These are phyloP conservation scores for Podaxis sp. DNA, from an alignment of 768 basidiomycete species.

Conservation along the genomic window DNA sequence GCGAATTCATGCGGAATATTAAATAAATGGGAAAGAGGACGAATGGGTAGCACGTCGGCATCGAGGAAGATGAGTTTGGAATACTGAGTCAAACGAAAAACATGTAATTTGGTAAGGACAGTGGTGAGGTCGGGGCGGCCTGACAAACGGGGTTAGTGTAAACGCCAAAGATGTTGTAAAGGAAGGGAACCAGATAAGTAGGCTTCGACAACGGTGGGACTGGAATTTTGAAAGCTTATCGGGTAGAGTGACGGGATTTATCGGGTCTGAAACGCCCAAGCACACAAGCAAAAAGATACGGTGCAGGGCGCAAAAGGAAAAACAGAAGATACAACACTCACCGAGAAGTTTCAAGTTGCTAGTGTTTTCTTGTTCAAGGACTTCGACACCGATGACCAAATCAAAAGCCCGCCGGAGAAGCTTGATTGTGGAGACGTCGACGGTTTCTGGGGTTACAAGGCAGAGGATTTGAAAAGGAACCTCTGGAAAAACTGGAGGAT, in stretches of 20 bases:
- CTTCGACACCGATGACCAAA: constrained; percentile 87
- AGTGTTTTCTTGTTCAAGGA: constrained; percentile 67
- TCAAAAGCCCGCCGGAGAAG: constrained; percentile 77
- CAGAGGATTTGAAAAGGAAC: constrained; percentile 80
- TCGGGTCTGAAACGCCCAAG: neutral
- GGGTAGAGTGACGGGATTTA: neutral
- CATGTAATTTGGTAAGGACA: constrained; percentile 94
- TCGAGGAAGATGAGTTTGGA: constrained; percentile 87
- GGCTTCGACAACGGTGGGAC: neutral
- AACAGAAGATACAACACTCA: constrained; percentile 33
- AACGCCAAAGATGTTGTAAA: neutral
- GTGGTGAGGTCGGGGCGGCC: constrained; percentile 92
- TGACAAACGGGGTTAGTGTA: constrained; percentile 25
- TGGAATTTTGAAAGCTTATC: neutral
- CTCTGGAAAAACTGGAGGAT: constrained; percentile 50
- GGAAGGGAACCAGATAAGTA: neutral
- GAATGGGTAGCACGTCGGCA: constrained; percentile 85
- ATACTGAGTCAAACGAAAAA: constrained; percentile 88
- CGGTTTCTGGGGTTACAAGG: constrained; percentile 90
- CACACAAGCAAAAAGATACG: neutral
- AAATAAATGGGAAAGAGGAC: constrained; percentile 93
- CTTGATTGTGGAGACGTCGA: constrained; percentile 79
- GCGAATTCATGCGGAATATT: constrained; percentile 77
- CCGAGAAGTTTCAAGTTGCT: constrained; percentile 78
- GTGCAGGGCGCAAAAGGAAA: neutral